Conservation (phyloP, 2,329 filamentous ascomycete species). For the Alternaria arbusti region DNA sequence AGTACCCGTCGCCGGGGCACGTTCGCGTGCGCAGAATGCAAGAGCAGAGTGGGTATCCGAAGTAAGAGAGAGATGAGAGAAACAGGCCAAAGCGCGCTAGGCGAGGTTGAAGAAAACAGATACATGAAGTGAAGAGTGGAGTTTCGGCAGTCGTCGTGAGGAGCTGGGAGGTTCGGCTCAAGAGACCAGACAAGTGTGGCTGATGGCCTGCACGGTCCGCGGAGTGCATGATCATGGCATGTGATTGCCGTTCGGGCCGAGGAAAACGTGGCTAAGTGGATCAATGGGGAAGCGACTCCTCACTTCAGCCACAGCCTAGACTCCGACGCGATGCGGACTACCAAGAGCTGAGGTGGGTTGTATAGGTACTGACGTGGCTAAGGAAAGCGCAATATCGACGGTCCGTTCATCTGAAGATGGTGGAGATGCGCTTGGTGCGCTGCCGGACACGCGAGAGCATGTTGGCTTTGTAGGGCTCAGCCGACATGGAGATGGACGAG, state of each 20-base stretch:
- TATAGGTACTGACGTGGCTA: conserved; percentile 25
- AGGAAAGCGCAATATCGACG: not conserved
- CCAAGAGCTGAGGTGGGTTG: conserved; percentile 23
- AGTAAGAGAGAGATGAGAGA: conserved; percentile 17
- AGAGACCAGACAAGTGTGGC: conserved; percentile 2
- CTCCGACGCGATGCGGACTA: conserved; percentile 20
- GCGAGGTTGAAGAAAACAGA: conserved; percentile 20
- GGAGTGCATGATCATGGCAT: conserved; percentile 10
- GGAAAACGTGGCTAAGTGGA: conserved; percentile 18
- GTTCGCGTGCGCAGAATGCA: conserved; percentile 12
- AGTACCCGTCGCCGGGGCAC: conserved; percentile 7
- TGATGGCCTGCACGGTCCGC: not conserved
- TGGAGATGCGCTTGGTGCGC: conserved; percentile 46
- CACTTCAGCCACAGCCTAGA: conserved; percentile 25
- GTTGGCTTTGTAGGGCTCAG: conserved; percentile 36
- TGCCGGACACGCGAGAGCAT: conserved; percentile 44
- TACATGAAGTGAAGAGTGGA: conserved; percentile 31
- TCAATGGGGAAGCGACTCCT: conserved; percentile 7
- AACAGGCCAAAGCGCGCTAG: conserved; percentile 8
- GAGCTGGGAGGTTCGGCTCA: not conserved
- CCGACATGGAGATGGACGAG: conserved; percentile 38
- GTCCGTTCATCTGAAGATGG: conserved; percentile 45
- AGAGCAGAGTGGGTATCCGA: conserved; percentile 34
- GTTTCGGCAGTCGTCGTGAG: conserved; percentile 1
- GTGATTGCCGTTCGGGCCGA: conserved; percentile 18